A percentile compares a stretch with the other conserved stretches of the same genome.
phyloP scores from a whole-genome alignment of 495 filamentous ascomycete genomes.

The Platismatia glauca region DNA sequence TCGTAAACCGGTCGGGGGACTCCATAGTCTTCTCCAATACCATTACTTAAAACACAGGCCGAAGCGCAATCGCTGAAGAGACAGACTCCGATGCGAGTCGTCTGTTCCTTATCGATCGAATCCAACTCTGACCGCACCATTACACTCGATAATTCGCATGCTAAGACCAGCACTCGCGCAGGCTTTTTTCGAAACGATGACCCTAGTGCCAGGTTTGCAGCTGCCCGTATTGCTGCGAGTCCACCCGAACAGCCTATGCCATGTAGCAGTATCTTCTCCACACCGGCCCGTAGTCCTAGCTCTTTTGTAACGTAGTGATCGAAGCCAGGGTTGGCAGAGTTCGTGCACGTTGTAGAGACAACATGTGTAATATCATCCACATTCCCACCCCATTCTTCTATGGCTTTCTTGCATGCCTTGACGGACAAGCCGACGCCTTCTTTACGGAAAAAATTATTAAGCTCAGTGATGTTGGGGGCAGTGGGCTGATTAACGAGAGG shows the following conservation, averaged over 20 bases:
- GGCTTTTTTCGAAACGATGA: constrained; percentile 41
- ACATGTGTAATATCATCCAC: constrained; percentile 51
- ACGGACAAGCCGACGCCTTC: constrained; percentile 52
- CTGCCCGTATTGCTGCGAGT: constrained; percentile 51
- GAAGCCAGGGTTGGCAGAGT: constrained; percentile 60
- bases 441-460: constrained; percentile 45
- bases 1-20: constrained; percentile 39
- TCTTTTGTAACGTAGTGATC: constrained; percentile 53
- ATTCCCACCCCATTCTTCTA: constrained; percentile 44
- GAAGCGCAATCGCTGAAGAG: constrained; percentile 58
- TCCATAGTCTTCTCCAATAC: constrained; percentile 23
- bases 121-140: constrained; percentile 52
- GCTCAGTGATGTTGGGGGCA: constrained; percentile 46
- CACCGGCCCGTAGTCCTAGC: constrained; percentile 38
- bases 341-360: constrained; percentile 57
- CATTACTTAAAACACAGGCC: constrained; percentile 50
- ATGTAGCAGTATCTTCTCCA: constrained; percentile 53
- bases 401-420: constrained; percentile 48
- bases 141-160: constrained; percentile 51
- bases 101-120: constrained; percentile 41
- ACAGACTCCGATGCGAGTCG: constrained; percentile 48
- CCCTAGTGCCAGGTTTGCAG: constrained; percentile 52
- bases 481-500: constrained; percentile 44
- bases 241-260: constrained; percentile 59
- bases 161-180: constrained; percentile 49